These are phyloP conservation scores for Fusarium praegraminearum DNA, from an alignment of 2,329 filamentous ascomycete species.

Conservation along the genomic window DNA sequence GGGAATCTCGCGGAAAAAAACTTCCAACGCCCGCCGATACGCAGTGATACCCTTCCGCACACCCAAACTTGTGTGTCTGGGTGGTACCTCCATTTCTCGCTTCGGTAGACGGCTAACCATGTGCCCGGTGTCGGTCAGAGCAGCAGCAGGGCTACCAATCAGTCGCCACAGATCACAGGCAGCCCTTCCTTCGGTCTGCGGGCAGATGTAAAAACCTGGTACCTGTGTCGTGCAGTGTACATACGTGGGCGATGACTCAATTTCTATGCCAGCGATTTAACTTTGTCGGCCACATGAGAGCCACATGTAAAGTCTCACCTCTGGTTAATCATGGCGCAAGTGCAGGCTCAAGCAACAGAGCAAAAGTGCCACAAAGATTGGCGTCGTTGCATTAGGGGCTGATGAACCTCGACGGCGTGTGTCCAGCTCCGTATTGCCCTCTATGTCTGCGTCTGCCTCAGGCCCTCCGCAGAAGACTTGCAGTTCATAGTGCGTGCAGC, in stretches of 20 bases:
- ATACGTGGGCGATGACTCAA: constrained; percentile 13
- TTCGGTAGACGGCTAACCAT: constrained; percentile 43
- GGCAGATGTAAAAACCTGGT: constrained; percentile 11
- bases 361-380: constrained; percentile 24
- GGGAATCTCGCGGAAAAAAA: constrained; percentile 22
- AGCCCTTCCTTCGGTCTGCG: background rate
- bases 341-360: background rate
- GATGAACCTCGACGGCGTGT: constrained; percentile 18
- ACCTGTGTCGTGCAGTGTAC: constrained; percentile 4
- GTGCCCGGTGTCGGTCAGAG: constrained; percentile 37
- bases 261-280: constrained; percentile 19
- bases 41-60: constrained; percentile 23
- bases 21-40: constrained; percentile 25
- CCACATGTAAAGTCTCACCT: constrained; percentile 14
- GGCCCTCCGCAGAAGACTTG: background rate
- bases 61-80: background rate
- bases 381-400: constrained; percentile 30
- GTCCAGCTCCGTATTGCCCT: constrained; percentile 16
- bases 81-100: constrained; percentile 19
- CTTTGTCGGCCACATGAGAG: constrained; percentile 3
- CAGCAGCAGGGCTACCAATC: constrained; percentile 41
- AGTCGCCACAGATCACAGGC: constrained; percentile 22
- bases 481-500: constrained; percentile 6
- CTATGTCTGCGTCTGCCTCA: constrained; percentile 19
- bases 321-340: constrained; percentile 2